Evolutionary conservation across 495 filamentous ascomycete genomes (phyloP).

Genomic region (Xylaria grammica): DNA sequence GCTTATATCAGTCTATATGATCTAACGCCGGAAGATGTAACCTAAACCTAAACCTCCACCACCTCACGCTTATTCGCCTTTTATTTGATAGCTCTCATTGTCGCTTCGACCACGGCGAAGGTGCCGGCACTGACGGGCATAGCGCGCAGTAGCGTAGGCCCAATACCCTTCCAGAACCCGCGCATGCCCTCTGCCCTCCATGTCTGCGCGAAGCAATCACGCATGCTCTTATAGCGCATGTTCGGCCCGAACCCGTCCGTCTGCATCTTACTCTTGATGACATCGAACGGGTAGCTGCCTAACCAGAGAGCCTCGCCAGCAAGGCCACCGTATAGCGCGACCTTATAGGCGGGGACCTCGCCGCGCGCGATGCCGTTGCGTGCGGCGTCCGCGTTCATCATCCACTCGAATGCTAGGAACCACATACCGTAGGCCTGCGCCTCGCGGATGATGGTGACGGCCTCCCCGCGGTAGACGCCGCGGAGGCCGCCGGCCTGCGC

Average conservation of each 20-base stretch:
- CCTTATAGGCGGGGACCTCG: slow-evolving; percentile 79
- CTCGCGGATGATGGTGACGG: slow-evolving; percentile 86
- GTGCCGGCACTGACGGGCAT: slow-evolving; percentile 98
- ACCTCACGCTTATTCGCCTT: background rate
- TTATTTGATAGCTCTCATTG: slow-evolving; percentile 62
- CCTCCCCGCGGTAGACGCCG: slow-evolving; percentile 85
- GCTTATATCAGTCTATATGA: background rate
- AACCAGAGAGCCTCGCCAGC: slow-evolving; percentile 95
- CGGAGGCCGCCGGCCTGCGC: slow-evolving; percentile 65
- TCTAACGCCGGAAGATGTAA: slow-evolving; percentile 20
- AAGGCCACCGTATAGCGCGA: slow-evolving; percentile 90
- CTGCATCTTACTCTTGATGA: slow-evolving; percentile 99
- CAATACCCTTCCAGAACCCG: slow-evolving; percentile 96
- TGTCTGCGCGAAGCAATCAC: slow-evolving; percentile 87
- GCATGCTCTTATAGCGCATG: slow-evolving; percentile 78
- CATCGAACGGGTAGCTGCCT: slow-evolving; percentile 91
- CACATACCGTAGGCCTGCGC: slow-evolving; percentile 93
- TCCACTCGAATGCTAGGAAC: slow-evolving; percentile 93
- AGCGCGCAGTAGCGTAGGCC: slow-evolving; percentile 89
- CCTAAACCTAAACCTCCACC: background rate
- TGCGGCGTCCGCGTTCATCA: slow-evolving; percentile 88
- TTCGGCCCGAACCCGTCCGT: slow-evolving; percentile 78
- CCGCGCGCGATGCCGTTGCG: slow-evolving; percentile 74
- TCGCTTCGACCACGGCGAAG: slow-evolving; percentile 80
- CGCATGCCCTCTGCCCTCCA: slow-evolving; percentile 74